Evolutionary conservation across 2,329 filamentous ascomycete genomes (phyloP).

Genomic region (Alternaria longipes): DNA sequence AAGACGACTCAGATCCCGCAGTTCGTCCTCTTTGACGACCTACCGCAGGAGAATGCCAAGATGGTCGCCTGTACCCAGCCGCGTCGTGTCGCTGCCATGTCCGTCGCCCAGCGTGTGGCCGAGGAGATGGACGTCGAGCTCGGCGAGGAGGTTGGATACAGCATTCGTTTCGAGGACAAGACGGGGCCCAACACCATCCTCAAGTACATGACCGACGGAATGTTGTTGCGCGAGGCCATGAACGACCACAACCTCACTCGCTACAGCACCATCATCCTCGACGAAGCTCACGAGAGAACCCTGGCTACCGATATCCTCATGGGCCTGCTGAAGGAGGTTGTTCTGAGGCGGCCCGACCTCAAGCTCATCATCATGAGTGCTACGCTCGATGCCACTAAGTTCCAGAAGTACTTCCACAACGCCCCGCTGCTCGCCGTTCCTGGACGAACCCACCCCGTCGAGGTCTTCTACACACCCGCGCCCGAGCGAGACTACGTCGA

Average conservation of each 20-base stretch:
- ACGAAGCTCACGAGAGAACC: slow-evolving; percentile 97
- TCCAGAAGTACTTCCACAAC: slow-evolving; percentile 95
- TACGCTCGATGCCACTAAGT: slow-evolving; percentile 96
- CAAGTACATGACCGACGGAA: slow-evolving; percentile 99
- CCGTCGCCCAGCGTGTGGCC: slow-evolving; percentile 93
- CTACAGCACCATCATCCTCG: slow-evolving; percentile 97
- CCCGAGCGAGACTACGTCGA: slow-evolving; percentile 97
- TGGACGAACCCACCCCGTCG: slow-evolving; percentile 93
- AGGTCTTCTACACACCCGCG: slow-evolving; percentile 98
- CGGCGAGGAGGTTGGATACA: slow-evolving; percentile 94
- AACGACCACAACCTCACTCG: slow-evolving; percentile 87
- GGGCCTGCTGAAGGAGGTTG: slow-evolving; percentile 89
- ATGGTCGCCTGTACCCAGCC: slow-evolving; percentile 97
- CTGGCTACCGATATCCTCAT: slow-evolving; percentile 97
- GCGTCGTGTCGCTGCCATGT: slow-evolving; percentile 96
- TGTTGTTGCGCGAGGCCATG: slow-evolving; percentile 94
- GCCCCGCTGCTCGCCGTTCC: slow-evolving; percentile 93
- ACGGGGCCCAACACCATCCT: slow-evolving; percentile 89
- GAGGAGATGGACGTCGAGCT: slow-evolving; percentile 94
- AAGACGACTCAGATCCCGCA: slow-evolving; percentile 99
- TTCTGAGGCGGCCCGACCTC: slow-evolving; percentile 84
- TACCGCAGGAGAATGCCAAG: slow-evolving; percentile 85
- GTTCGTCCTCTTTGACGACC: slow-evolving; percentile 96
- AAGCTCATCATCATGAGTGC: slow-evolving; percentile 97
- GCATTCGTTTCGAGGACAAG: slow-evolving; percentile 95